These are phyloP conservation scores for Tolypocladium ovalisporum DNA, from an alignment of 2,329 filamentous ascomycete species.

Conservation along the genomic window DNA sequence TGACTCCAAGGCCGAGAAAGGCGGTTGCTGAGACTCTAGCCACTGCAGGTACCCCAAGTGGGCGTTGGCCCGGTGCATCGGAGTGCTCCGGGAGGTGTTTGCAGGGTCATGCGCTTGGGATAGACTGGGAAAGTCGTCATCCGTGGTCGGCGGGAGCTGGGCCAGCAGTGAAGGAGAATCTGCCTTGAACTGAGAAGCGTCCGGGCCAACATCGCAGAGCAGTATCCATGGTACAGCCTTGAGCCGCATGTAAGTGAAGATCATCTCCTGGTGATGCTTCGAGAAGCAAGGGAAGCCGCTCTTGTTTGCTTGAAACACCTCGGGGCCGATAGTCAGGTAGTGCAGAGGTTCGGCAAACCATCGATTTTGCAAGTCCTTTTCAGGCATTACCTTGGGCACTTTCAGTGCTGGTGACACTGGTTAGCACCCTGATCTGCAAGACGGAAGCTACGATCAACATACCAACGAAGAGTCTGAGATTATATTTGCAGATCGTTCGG, in stretches of 20 bases:
- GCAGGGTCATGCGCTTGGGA: conserved; percentile 46
- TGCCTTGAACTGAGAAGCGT: conserved; percentile 19
- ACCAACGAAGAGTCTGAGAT: conserved; percentile 72
- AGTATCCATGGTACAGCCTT: conserved; percentile 53
- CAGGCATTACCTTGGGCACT: conserved; percentile 47
- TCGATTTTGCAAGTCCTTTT: conserved; percentile 48
- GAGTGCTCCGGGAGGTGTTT: conserved; percentile 17
- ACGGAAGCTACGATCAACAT: conserved; percentile 27
- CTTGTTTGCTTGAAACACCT: conserved; percentile 49
- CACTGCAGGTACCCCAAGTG: conserved; percentile 75
- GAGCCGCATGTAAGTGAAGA: conserved; percentile 53
- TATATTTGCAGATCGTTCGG: conserved; percentile 76
- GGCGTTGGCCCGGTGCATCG: conserved; percentile 16
- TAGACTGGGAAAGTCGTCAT: conserved; percentile 56
- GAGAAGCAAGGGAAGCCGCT: conserved; percentile 50
- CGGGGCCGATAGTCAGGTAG: conserved; percentile 43
- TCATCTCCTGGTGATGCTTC: conserved; percentile 48
- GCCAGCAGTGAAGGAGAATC: conserved; percentile 12
- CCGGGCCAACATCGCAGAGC: conserved; percentile 49
- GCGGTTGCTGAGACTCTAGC: conserved; percentile 71
- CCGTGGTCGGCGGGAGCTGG: conserved; percentile 23
- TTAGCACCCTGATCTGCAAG: background rate
- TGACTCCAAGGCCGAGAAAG: conserved; percentile 39
- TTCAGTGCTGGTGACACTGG: conserved; percentile 32
- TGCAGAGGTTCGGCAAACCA: conserved; percentile 63